phyloP scores from a whole-genome alignment of 1,284 basidiomycete species.

The Cryptococcus sp. region DNA sequence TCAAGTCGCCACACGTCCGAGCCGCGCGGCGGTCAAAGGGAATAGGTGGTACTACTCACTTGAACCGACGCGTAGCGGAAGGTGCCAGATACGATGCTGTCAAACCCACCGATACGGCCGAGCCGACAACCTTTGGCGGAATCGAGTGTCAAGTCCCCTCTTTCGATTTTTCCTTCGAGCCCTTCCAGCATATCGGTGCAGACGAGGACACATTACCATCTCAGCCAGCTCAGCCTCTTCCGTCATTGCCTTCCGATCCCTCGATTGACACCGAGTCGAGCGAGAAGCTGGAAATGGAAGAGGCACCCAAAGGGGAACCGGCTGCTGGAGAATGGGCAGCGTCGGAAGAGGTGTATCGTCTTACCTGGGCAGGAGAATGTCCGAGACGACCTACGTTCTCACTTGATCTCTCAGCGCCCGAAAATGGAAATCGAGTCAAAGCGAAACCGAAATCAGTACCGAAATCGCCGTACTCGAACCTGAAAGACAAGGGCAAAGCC shows the following conservation, averaged over 20 bases:
- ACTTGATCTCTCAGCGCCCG: slow-evolving; percentile 2
- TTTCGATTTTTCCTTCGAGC: background rate
- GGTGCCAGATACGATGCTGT: background rate
- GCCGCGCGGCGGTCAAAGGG: background rate
- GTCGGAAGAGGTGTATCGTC: slow-evolving; percentile 1
- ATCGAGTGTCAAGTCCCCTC: slow-evolving; percentile 13
- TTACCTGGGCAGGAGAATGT: background rate
- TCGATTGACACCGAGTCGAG: background rate
- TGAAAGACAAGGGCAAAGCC: background rate
- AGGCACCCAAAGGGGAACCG: background rate
- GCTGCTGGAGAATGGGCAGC: background rate
- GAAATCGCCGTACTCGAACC: background rate
- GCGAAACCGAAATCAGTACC: background rate
- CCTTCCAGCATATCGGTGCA: background rate
- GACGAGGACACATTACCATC: too few relatives aligned
- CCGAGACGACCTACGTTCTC: slow-evolving; percentile 1
- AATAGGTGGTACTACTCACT: background rate
- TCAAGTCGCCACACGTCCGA: slow-evolving; percentile 4
- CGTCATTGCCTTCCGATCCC: too few relatives aligned
- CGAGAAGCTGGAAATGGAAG: background rate
- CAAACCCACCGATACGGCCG: too few relatives aligned
- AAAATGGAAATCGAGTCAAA: slow-evolving; percentile 7
- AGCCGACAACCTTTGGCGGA: background rate
- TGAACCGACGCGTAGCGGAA: background rate
- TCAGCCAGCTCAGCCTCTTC: too few relatives aligned